Evolutionary conservation across 2,329 filamentous ascomycete genomes (phyloP).

Genomic region (Penicillium thymicola): DNA sequence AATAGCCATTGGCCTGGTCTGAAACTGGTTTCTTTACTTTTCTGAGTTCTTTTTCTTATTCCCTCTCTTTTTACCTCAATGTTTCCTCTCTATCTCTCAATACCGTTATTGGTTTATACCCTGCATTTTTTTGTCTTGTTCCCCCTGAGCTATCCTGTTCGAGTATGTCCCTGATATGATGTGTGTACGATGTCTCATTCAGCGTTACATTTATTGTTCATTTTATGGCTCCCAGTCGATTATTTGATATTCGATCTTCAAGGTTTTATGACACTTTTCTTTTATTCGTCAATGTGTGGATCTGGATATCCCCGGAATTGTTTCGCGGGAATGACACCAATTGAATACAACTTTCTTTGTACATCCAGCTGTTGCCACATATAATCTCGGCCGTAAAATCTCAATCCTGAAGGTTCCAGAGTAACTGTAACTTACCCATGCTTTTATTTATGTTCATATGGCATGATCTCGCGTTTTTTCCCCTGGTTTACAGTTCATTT

Average conservation of each 20-base stretch:
- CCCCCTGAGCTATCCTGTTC: conserved; percentile 8
- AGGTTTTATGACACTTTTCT: not conserved
- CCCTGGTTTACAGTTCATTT: not conserved
- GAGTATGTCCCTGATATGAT: conserved; percentile 25
- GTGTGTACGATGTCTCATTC: conserved; percentile 25
- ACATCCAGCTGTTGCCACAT: not conserved
- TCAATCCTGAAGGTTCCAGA: not conserved
- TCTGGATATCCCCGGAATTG: not conserved
- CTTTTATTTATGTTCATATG: not conserved
- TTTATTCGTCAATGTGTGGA: not conserved
- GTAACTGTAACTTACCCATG: too few species aligned
- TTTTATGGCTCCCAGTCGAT: not conserved
- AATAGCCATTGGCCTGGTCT: conserved; percentile 5
- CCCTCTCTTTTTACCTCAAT: not conserved
- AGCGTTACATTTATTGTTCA: conserved; percentile 16
- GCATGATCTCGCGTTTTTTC: not conserved
- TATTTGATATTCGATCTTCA: conserved; percentile 1
- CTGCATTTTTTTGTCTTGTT: conserved; percentile 18
- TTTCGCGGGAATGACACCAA: not conserved
- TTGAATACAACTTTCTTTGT: not conserved
- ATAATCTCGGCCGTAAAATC: not conserved
- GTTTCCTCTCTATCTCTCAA: conserved; percentile 1
- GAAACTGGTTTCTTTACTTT: not conserved
- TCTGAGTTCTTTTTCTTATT: not conserved
- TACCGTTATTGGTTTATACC: conserved; percentile 21